Percentiles rank a stretch among this genome's conserved stretches.
Conservation (phyloP, 495 filamentous ascomycete genomes). For the Bacidia rubella region DNA sequence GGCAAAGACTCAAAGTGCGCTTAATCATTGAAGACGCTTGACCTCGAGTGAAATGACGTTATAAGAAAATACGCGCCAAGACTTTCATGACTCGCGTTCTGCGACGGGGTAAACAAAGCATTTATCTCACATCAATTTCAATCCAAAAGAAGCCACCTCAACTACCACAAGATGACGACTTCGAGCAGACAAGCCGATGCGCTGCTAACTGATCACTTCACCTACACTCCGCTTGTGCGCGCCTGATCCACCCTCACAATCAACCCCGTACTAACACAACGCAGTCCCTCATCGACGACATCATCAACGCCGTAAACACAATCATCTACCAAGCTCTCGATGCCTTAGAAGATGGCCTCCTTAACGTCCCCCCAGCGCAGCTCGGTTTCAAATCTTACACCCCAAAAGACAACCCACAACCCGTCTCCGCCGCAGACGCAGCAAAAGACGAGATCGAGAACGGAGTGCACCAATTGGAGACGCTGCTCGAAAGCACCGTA, state of each 20-base stretch:
- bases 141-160: background rate
- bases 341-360: conserved; percentile 66
- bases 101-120: background rate
- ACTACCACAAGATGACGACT: conserved; percentile 6
- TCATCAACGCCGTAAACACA: conserved; percentile 91
- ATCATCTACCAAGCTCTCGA: conserved; percentile 75
- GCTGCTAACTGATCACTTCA: conserved; percentile 89
- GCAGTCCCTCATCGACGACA: conserved; percentile 86
- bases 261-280: conserved; percentile 18
- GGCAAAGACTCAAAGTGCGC: no score
- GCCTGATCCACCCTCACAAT: conserved; percentile 4
- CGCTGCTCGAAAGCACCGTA: conserved; percentile 68
- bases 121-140: background rate
- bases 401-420: conserved; percentile 38
- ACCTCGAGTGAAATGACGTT: background rate
- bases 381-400: conserved; percentile 55
- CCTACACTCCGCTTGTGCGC: conserved; percentile 81
- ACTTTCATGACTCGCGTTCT: background rate
- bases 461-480: conserved; percentile 86
- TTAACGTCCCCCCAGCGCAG: conserved; percentile 51
- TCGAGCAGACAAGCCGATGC: conserved; percentile 13
- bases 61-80: no score
- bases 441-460: conserved; percentile 73
- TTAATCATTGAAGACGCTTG: background rate
- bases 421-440: background rate